Evolutionary conservation across 208 protist genomes (phyloP).

Genomic region (Crithidia mellificae): DNA sequence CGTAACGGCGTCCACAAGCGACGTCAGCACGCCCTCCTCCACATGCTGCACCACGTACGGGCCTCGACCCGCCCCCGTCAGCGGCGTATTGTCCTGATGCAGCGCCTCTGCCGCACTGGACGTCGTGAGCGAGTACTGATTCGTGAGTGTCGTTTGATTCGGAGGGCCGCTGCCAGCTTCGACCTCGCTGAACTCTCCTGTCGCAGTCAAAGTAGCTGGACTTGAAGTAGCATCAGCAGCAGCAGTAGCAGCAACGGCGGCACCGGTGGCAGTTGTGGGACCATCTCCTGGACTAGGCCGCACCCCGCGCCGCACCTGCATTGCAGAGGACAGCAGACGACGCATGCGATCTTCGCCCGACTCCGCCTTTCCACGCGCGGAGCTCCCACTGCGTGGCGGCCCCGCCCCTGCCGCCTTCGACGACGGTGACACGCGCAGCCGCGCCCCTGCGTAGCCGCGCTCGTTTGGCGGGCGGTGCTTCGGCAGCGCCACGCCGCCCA

Average conservation of each 20-base stretch:
- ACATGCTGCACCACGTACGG: constrained; percentile 61
- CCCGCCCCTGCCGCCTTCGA: background rate
- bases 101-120: constrained; percentile 39
- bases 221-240: background rate
- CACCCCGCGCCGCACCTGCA: constrained; percentile 16
- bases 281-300: too few species aligned
- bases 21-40: constrained; percentile 62
- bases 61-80: constrained; percentile 48
- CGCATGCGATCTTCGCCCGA: constrained; percentile 18
- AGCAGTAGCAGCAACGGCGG: background rate
- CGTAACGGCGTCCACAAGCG: constrained; percentile 63
- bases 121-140: constrained; percentile 37
- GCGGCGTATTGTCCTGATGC: constrained; percentile 38
- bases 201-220: background rate
- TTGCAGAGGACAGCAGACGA: constrained; percentile 21
- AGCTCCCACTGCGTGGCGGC: background rate
- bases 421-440: background rate
- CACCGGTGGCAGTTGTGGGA: background rate
- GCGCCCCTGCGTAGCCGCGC: constrained; percentile 10
- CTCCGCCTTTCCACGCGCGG: constrained; percentile 3
- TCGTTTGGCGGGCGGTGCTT: constrained; percentile 2
- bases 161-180: background rate
- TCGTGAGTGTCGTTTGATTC: constrained; percentile 11
- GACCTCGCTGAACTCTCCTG: too few species aligned
- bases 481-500: constrained; percentile 48